phyloP scores from a whole-genome alignment of 176 grass and related monocot genomes.

The Puya raimondii region DNA sequence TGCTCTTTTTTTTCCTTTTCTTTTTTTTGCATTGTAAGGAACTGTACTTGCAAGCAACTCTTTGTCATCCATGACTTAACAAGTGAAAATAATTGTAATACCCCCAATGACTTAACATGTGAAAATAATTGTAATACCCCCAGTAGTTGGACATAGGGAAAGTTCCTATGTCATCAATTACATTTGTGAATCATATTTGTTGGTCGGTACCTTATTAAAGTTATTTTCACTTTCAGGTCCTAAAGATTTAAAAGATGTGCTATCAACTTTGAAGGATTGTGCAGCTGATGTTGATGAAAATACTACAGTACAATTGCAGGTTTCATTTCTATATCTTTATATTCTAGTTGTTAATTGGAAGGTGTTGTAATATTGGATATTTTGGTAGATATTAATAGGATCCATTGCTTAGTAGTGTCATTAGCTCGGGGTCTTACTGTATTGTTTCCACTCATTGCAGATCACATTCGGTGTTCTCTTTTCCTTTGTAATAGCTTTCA shows the following conservation, averaged over 20 bases:
- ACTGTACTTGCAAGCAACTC: background rate
- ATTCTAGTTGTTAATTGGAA: background rate
- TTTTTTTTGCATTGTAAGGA: background rate
- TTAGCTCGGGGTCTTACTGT: constrained; percentile 7
- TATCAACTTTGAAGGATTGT: constrained; percentile 70
- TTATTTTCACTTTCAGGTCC: constrained; percentile 34
- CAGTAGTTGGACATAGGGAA: no score
- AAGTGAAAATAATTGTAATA: no score
- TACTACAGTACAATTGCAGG: constrained; percentile 70
- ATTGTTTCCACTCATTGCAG: constrained; percentile 34
- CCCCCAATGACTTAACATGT: no score
- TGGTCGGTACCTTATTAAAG: background rate
- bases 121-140: no score
- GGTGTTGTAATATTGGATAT: background rate
- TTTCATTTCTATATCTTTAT: constrained; percentile 21
- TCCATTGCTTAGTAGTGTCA: no score
- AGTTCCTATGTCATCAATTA: no score
- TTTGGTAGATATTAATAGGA: no score
- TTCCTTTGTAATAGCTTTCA: constrained; percentile 62
- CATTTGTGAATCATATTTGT: no score
- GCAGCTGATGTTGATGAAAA: constrained; percentile 57
- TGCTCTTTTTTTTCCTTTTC: background rate
- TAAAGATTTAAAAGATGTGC: constrained; percentile 75
- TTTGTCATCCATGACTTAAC: no score
- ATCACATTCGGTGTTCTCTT: constrained; percentile 65